These are phyloP conservation scores for Tylopilus rubrobrunneus DNA, from an alignment of 768 basidiomycete species.

Conservation along the genomic window DNA sequence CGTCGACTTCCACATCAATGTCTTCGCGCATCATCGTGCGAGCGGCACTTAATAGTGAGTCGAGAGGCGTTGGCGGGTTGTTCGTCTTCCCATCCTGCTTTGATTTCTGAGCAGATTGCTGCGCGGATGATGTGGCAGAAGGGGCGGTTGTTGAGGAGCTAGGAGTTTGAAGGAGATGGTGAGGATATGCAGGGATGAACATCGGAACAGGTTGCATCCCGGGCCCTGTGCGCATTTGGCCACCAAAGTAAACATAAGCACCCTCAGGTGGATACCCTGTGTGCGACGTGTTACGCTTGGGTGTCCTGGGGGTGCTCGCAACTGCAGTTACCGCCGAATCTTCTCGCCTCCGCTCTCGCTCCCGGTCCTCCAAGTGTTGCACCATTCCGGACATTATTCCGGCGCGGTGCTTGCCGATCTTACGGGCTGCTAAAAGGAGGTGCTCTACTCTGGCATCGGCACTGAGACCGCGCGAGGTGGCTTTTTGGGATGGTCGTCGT, in stretches of 20 bases:
- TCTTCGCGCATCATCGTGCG: slow-evolving; percentile 49
- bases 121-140: slow-evolving; percentile 22
- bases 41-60: slow-evolving; percentile 59
- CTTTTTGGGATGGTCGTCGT: slow-evolving; percentile 28
- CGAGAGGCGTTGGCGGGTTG: slow-evolving; percentile 46
- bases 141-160: slow-evolving; percentile 30
- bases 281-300: slow-evolving; percentile 30
- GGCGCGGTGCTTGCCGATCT: slow-evolving; percentile 59
- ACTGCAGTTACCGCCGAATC: slow-evolving; percentile 21
- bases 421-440: slow-evolving; percentile 67
- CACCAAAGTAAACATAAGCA: slow-evolving; percentile 29
- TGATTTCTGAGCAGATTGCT: slow-evolving; percentile 15
- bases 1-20: slow-evolving; percentile 27
- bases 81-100: slow-evolving; percentile 14
- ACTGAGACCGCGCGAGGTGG: slow-evolving; percentile 32
- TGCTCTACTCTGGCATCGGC: slow-evolving; percentile 72
- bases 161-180: slow-evolving; percentile 28
- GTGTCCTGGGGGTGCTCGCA: slow-evolving; percentile 24
- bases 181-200: slow-evolving; percentile 28
- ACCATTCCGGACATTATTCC: slow-evolving; percentile 51
- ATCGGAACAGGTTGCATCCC: slow-evolving; percentile 31
- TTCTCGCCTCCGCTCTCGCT: slow-evolving; percentile 26
- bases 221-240: slow-evolving; percentile 21
- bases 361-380: slow-evolving; percentile 32
- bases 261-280: slow-evolving; percentile 18